phyloP scores from a whole-genome alignment of 257 asterid species.

The Nicotiana sylvestris region DNA sequence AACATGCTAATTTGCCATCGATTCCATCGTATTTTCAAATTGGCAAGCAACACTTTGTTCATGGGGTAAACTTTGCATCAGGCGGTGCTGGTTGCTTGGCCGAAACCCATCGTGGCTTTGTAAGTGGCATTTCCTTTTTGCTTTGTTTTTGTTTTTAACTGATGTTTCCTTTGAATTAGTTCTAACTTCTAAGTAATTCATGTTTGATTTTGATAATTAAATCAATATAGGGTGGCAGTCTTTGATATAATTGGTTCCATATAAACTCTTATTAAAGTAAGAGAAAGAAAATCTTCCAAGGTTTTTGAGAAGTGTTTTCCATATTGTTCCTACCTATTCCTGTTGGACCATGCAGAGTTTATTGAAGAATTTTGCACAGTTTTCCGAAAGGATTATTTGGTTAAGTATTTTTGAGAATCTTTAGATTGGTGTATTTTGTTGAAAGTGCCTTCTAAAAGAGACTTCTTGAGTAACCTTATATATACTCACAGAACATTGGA shows the following conservation, averaged over 20 bases:
- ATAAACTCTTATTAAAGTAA: not conserved
- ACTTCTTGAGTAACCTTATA: too few relatives aligned
- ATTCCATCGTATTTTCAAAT: slow-evolving; percentile 6
- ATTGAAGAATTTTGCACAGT: too few relatives aligned
- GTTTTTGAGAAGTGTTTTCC: too few relatives aligned
- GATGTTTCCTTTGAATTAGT: not conserved
- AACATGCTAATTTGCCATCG: not conserved
- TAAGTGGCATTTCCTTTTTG: not conserved
- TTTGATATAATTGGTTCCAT: not conserved
- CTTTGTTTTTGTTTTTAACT: too few relatives aligned
- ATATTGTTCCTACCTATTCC: too few relatives aligned
- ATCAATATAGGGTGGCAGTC: not conserved
- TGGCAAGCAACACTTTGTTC: not conserved
- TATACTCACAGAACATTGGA: too few relatives aligned
- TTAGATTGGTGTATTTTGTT: too few relatives aligned
- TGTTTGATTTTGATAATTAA: not conserved
- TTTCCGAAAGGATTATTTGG: too few relatives aligned
- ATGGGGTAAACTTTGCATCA: slow-evolving; percentile 10
- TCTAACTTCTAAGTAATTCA: not conserved
- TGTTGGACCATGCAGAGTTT: too few relatives aligned
- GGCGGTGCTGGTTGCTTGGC: slow-evolving; percentile 11
- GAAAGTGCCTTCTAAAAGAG: too few relatives aligned
- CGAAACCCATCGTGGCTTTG: not conserved
- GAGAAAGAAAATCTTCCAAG: too few relatives aligned
- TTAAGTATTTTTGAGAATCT: too few relatives aligned